Evolutionary conservation across 2,329 filamentous ascomycete species (phyloP).

Genomic region (Paracoccidioides brasiliensis): DNA sequence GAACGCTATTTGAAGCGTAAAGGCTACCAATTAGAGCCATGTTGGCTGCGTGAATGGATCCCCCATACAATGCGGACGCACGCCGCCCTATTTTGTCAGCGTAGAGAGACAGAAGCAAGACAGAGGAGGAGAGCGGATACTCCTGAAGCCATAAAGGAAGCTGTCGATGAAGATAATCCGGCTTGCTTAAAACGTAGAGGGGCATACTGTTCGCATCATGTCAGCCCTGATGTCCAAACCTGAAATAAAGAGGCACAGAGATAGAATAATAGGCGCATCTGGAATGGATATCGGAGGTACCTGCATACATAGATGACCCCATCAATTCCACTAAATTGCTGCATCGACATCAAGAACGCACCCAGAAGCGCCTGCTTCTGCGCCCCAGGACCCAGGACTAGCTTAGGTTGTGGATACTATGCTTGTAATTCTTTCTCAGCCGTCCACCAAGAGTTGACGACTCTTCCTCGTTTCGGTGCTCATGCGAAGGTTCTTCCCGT

Average conservation of each 20-base stretch:
- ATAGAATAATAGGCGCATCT: neutral
- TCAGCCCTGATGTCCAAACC: neutral
- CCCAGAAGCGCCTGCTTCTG: conserved; percentile 39
- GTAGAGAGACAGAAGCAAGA: conserved; percentile 42
- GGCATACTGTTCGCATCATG: conserved; percentile 38
- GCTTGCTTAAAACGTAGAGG: conserved; percentile 48
- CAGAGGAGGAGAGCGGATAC: conserved; percentile 48
- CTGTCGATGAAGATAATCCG: conserved; percentile 40
- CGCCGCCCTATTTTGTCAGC: conserved; percentile 47
- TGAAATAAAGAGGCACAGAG: neutral
- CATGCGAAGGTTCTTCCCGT: conserved; percentile 9
- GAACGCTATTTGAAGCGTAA: conserved; percentile 21
- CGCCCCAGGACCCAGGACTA: conserved; percentile 23
- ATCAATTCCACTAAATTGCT: conserved; percentile 50
- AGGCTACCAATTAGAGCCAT: conserved; percentile 25
- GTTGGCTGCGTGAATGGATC: conserved; percentile 34
- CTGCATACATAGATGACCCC: conserved; percentile 44
- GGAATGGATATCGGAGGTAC: neutral
- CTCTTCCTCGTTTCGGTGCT: neutral
- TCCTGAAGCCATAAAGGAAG: conserved; percentile 49
- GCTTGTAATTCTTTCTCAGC: neutral
- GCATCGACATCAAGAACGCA: conserved; percentile 45
- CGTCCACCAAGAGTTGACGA: neutral
- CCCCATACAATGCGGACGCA: conserved; percentile 42
- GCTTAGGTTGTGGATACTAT: neutral